Evolutionary conservation across 352 stramenopile species (phyloP), one percentile per base, ranked within the genome.

Genomic region (Globisporangium uncinulatum): DNA sequence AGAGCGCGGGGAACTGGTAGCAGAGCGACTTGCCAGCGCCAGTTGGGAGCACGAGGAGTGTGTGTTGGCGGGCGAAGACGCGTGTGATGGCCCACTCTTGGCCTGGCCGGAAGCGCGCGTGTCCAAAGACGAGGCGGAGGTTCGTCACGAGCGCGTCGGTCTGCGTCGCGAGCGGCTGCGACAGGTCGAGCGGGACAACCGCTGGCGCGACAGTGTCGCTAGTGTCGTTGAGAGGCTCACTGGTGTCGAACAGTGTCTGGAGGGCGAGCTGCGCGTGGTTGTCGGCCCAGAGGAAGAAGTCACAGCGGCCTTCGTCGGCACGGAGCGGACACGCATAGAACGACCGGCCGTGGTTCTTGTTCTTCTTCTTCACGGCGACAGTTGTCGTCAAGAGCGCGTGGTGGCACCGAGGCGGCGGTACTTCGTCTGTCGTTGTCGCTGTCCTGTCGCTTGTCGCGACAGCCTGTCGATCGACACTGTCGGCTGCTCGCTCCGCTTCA

Each of bases 1-100:
- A 90, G 17, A 92, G 57, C 9, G 80, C 80, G 4, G 79, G 97
- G 20, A 99, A 85, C 51, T 99, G 96, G 68, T 99, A 99, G 61
- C 94, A 99, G 2, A 99, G 77, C 37, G 91, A 98, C 70, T 99
- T 99, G 59, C 98, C 98, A 20, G 95, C 94, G 24, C 98, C 98
- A 11, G 97, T 99, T 5, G 97, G 94, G 21, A 98, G 84, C 15
- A 99, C 91, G 0, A 99, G 70, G 6, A 99, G 66, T 7, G 82
- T 94, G 42, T 77, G 66, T 39, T 85, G 66, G 19, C 68, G 73
- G 56, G 68, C 51, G 19, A 96, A 71, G 7, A 94, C 70, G 20
- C 88, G 82, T 11, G 76, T 59, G 54, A 97, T 92, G 1, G 84
- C 86, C 88, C 88, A 97, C 41, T 86, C 54, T 54, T 96, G 87